phyloP scores from a whole-genome alignment of 2,329 filamentous ascomycete species.

The Fusarium guadeloupense region DNA sequence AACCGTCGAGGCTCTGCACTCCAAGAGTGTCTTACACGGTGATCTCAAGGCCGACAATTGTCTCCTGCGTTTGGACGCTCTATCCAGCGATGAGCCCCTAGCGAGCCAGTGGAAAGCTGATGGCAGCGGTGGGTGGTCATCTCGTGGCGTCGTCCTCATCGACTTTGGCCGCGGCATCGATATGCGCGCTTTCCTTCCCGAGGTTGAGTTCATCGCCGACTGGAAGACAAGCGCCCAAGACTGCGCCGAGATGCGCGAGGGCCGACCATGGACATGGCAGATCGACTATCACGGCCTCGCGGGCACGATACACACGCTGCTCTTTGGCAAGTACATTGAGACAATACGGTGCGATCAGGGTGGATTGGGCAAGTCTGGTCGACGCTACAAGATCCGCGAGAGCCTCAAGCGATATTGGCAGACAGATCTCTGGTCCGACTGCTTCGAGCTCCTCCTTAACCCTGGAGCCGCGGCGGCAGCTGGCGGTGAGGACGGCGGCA shows the following conservation, averaged over 20 bases:
- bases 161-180: constrained; percentile 96
- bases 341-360: constrained; percentile 68
- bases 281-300: constrained; percentile 96
- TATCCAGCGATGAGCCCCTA: constrained; percentile 57
- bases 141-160: constrained; percentile 85
- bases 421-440: constrained; percentile 84
- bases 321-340: constrained; percentile 96
- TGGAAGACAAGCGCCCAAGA: constrained; percentile 91
- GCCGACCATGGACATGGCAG: constrained; percentile 95
- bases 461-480: constrained; percentile 72
- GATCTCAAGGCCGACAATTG: constrained; percentile 97
- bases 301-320: constrained; percentile 83
- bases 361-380: constrained; percentile 65
- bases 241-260: constrained; percentile 94
- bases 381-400: constrained; percentile 83
- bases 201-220: constrained; percentile 88
- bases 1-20: constrained; percentile 86
- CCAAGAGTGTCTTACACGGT: constrained; percentile 83
- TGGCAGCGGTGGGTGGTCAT: constrained; percentile 80
- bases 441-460: constrained; percentile 88
- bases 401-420: constrained; percentile 96
- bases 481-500: constrained; percentile 70
- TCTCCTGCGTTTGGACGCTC: constrained; percentile 79
- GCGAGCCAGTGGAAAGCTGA: constrained; percentile 73
- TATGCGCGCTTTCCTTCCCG: constrained; percentile 81